Percentiles rank a stretch among this genome's conserved stretches.
Conservation (phyloP, 225 moss, liverwort and hornwort genomes). For the Physcomitrellopsis africana region DNA sequence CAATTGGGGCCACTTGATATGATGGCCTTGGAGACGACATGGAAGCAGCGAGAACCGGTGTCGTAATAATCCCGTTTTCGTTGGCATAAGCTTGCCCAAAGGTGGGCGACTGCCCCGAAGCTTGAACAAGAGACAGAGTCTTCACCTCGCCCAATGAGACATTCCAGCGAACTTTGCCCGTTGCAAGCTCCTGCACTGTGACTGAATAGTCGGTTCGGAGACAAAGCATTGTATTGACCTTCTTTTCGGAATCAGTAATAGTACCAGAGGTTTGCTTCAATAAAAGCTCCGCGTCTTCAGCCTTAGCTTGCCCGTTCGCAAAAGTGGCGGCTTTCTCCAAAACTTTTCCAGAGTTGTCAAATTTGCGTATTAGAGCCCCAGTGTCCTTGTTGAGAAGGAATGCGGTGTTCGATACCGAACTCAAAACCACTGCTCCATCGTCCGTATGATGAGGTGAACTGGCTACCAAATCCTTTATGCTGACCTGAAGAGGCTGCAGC, state of each 20-base stretch:
- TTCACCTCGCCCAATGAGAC: constrained; percentile 58
- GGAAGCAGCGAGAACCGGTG: constrained; percentile 27
- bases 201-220: constrained; percentile 61
- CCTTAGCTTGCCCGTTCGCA: constrained; percentile 32
- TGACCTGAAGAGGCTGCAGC: constrained; percentile 49
- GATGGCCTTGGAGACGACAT: constrained; percentile 21
- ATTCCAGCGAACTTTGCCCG: constrained; percentile 61
- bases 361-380: constrained; percentile 62
- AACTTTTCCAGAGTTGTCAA: constrained; percentile 40
- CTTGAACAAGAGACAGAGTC: constrained; percentile 42
- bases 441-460: constrained; percentile 62
- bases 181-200: constrained; percentile 52
- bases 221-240: constrained; percentile 48
- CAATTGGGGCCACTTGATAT: constrained; percentile 45
- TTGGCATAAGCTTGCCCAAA: constrained; percentile 26
- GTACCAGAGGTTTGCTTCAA: constrained; percentile 30
- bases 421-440: constrained; percentile 60
- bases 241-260: constrained; percentile 29
- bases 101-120: constrained; percentile 28
- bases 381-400: constrained; percentile 63
- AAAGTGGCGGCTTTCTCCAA: constrained; percentile 50
- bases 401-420: constrained; percentile 50
- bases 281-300: constrained; percentile 42
- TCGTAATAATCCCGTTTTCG: constrained; percentile 6
- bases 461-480: constrained; percentile 52